Evolutionary conservation across 2,329 filamentous ascomycete species (phyloP).

Genomic region (Ophiocordyceps robertsii): DNA sequence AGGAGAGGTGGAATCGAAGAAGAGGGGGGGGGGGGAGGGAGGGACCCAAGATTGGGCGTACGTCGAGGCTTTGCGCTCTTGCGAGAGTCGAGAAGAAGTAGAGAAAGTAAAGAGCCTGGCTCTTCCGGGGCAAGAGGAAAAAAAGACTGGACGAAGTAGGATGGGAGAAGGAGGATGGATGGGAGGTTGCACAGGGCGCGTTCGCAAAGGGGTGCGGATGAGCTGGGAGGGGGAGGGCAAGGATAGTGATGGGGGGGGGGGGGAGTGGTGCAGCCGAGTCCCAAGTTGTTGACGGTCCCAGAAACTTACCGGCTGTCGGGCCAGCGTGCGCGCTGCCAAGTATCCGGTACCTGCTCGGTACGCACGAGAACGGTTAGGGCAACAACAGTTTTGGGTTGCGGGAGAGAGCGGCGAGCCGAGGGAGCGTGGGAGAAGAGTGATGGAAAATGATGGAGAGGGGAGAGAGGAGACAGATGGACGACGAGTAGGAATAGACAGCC

Average conservation of each 20-base stretch:
- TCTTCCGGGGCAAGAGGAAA: not conserved
- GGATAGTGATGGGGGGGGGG: not conserved
- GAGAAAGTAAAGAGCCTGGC: conserved; percentile 1
- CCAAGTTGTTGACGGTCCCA: not conserved
- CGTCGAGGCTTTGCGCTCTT: not conserved
- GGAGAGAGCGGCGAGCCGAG: too few relatives aligned
- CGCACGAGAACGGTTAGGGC: not conserved
- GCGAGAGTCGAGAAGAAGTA: not conserved
- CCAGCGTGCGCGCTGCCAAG: not conserved
- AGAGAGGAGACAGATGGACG: too few relatives aligned
- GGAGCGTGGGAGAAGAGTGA: not conserved
- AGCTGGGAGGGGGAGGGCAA: not conserved
- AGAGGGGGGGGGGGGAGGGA: conserved; percentile 5
- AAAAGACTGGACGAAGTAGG: conserved; percentile 3
- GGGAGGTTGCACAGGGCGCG: conserved; percentile 1
- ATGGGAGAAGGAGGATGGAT: conserved; percentile 1
- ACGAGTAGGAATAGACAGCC: too few relatives aligned
- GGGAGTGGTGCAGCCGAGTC: not conserved
- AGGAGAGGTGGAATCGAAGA: conserved; percentile 4
- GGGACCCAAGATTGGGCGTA: not conserved
- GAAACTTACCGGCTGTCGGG: not conserved
- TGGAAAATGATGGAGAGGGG: not conserved
- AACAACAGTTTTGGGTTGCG: too few relatives aligned
- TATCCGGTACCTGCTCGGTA: not conserved
- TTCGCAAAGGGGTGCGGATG: conserved; percentile 2